Percentiles rank a stretch among this genome's conserved stretches.
phyloP scores from a whole-genome alignment of 2,329 filamentous ascomycete species.

The Purpureocillium lavendulum region DNA sequence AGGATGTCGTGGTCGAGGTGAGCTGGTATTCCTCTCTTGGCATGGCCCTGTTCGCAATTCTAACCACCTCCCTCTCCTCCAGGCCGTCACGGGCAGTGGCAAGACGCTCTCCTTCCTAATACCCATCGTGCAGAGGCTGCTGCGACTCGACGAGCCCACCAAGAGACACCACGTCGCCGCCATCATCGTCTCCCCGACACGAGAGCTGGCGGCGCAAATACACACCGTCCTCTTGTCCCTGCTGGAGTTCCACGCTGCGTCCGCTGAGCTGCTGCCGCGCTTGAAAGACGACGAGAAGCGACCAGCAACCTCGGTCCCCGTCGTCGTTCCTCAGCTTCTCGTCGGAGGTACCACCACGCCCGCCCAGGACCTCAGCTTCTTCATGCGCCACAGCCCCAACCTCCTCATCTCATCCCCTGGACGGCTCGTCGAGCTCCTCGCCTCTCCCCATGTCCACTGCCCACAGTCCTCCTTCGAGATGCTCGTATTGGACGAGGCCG shows the following conservation, averaged over 20 bases:
- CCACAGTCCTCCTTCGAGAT: slow-evolving; percentile 85
- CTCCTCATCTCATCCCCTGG: slow-evolving; percentile 87
- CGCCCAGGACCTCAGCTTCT: slow-evolving; percentile 78
- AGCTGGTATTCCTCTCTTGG: neutral
- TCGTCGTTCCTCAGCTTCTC: slow-evolving; percentile 78
- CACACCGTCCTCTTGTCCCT: slow-evolving; percentile 70
- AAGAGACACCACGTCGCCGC: slow-evolving; percentile 86
- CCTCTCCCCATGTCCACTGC: slow-evolving; percentile 80
- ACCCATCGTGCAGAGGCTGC: slow-evolving; percentile 71
- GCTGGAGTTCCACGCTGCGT: slow-evolving; percentile 74
- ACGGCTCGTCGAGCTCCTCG: slow-evolving; percentile 76
- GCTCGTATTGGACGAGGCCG: slow-evolving; percentile 89
- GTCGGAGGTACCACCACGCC: slow-evolving; percentile 73
- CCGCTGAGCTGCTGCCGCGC: slow-evolving; percentile 54
- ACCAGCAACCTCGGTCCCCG: slow-evolving; percentile 33
- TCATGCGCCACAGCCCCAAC: slow-evolving; percentile 78
- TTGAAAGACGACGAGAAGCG: slow-evolving; percentile 49
- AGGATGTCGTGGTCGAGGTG: slow-evolving; percentile 85
- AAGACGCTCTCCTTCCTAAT: slow-evolving; percentile 85
- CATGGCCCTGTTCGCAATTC: neutral
- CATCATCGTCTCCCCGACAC: slow-evolving; percentile 83
- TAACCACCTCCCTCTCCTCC: neutral
- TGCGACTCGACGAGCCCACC: slow-evolving; percentile 71
- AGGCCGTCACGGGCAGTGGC: slow-evolving; percentile 83
- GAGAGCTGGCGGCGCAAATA: slow-evolving; percentile 88